Evolutionary conservation across 1,284 basidiomycete species (phyloP), one percentile per base, ranked within the genome.

Genomic region (Ceraceosorus guamensis): DNA sequence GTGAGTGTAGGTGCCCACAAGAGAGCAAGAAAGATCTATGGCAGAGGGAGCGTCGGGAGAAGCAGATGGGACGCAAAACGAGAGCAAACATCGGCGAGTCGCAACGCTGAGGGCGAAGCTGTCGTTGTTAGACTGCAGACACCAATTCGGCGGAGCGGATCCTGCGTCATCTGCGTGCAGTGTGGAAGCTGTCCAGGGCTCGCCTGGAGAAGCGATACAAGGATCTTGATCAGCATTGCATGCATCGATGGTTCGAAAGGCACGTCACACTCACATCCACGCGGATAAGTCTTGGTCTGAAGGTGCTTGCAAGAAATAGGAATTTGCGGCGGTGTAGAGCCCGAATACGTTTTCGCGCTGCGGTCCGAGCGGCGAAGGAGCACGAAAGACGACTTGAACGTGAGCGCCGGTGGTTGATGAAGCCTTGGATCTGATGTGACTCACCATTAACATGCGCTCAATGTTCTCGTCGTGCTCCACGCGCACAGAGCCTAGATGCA

Each of bases 401-500:
- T 41, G 39, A 41, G 39, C 10, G 39, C 39, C 39, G 39, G 39
- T 16, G 11, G 2, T 41, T 16, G 11, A 41, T 41, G 11, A 11
- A 11, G 39, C 39, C 39, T 16, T 41, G 39, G 11, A 11, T 41
- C 39, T 41, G 14, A 16, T 50, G 13, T 35, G 14, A 55, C 53
- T 55, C 76, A 92, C 91, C 70, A 86, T 88, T 47, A 95, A 82
- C 57, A 97, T 81, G 45, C 79, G 78, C 77, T 92, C 89, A 74
- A 96, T 89, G 64, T 88, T 87, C 31, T 87, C 84, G 70, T 89
- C 90, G 62, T 84, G 84, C 71, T 90, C 88, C 14, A 96, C 85
- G 63, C 88, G 88, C 46, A 91, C 88, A 35, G 86, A 86, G 30
- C 81, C 82, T 48, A 97, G 82, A 73, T 89, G 89, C 73, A 97